A percentile compares a stretch with the other conserved stretches of the same genome.
These are phyloP conservation scores for Kwoniella botswanensis DNA, from an alignment of 768 basidiomycete genomes.

Conservation along the genomic window DNA sequence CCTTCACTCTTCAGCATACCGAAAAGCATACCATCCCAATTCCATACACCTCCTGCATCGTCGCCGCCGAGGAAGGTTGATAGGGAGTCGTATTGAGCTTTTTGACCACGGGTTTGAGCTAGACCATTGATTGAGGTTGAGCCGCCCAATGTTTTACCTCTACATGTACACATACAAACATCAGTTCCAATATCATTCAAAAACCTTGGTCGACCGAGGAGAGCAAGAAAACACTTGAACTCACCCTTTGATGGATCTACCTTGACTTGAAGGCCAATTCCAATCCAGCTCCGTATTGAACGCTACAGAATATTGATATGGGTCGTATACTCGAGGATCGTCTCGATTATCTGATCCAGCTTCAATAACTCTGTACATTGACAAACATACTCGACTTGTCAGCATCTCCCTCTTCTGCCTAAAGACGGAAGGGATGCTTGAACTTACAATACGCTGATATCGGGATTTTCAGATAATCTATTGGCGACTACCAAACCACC, in stretches of 20 bases:
- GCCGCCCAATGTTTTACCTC: conserved; percentile 55
- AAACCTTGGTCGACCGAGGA: too few relatives aligned
- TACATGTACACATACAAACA: conserved; percentile 10
- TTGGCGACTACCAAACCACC: conserved; percentile 63
- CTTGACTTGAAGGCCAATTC: conserved; percentile 28
- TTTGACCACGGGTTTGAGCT: conserved; percentile 35
- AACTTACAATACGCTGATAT: conserved; percentile 60
- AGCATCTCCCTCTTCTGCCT: too few relatives aligned
- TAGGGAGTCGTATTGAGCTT: conserved; percentile 33
- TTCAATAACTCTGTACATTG: conserved; percentile 19
- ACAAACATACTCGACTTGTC: not conserved
- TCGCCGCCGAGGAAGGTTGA: conserved; percentile 55
- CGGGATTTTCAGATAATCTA: conserved; percentile 62
- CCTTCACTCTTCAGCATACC: conserved; percentile 58
- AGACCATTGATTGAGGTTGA: conserved; percentile 56
- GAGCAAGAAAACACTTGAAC: not conserved
- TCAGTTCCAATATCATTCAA: too few relatives aligned
- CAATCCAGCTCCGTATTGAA: conserved; percentile 25
- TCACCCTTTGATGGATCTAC: conserved; percentile 27
- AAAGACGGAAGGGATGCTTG: too few relatives aligned
- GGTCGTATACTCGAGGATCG: conserved; percentile 25
- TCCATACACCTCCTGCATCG: conserved; percentile 57
- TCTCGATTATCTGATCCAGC: conserved; percentile 26
- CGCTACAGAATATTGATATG: conserved; percentile 24
- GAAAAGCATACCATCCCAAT: conserved; percentile 58